Base-by-base conservation (phyloP, 148 eudicot species). In the Rhododendron mucronatum region DNA sequence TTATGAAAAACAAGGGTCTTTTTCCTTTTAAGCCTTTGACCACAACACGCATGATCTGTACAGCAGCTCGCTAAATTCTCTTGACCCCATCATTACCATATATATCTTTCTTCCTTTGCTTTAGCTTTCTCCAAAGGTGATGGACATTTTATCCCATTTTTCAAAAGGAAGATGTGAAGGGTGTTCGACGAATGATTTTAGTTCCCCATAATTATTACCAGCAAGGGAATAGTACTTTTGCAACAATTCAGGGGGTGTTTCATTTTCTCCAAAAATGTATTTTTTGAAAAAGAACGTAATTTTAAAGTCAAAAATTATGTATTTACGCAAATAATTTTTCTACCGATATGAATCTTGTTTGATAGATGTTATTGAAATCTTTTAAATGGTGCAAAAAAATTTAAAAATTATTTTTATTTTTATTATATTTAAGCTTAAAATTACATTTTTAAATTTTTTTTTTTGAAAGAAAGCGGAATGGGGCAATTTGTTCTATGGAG, bases 1-100 rank as follows among this genome's bases (percentile, higher is more conserved):
- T 82, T 30, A 57, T 86, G 82, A 65, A 28, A 67, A 82, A 86
- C 7, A 1, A 20, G 48, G 15, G 10, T 44, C 71, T 41, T 7
- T 61, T 87, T 59, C 47, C 41, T 75, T 71, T n/a, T 65, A 10
- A 39, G 65, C 83, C 53, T 82, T 83, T 88, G 87, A 82, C 83
- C 73, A 79, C 14, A 1, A 59, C 65, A 12, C n/a, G 35, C 2
- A 75, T 80, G 65, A 59, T 67, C 41, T 10, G 79, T 71, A 15
- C 79, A 48, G 30, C 85, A 33, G 14, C 39, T 47, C 20, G 51
- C 7, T 75, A 7, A 2, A 18, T 39, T 71, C 59, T 69, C 5
- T 20, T 23, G 10, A 30, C 13, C 2, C 12, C 71, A n/a, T 55
- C 73, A 84, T 76, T 69, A 39, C 37, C 39, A 53, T 13, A 4